phyloP scores from a whole-genome alignment of 2,329 filamentous ascomycete species.

The Phyllosticta paracitricarpa region DNA sequence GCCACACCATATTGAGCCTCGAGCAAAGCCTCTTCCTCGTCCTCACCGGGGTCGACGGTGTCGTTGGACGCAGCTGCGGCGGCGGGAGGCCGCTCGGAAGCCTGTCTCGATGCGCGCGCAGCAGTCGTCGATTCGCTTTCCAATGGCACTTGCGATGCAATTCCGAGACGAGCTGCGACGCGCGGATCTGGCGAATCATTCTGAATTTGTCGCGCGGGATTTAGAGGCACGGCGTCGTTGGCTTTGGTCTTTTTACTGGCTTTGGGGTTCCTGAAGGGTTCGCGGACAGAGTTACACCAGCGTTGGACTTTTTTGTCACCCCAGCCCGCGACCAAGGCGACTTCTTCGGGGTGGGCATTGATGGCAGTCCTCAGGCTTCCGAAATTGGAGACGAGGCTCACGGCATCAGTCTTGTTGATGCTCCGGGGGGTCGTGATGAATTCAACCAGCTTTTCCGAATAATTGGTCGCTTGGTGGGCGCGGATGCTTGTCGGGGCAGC shows the following conservation, averaged over 20 bases:
- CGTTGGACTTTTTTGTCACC: slow-evolving; percentile 87
- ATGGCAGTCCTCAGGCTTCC: slow-evolving; percentile 78
- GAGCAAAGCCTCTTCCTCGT: slow-evolving; percentile 39
- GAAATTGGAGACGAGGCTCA: slow-evolving; percentile 83
- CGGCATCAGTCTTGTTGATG: slow-evolving; percentile 90
- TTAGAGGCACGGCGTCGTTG: slow-evolving; percentile 17
- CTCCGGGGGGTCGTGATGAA: slow-evolving; percentile 85
- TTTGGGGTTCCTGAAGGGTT: slow-evolving; percentile 71
- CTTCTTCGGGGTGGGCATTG: slow-evolving; percentile 78
- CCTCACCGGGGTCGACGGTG: slow-evolving; percentile 23
- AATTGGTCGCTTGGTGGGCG: slow-evolving; percentile 66
- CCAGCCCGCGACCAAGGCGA: slow-evolving; percentile 81
- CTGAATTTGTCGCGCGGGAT: slow-evolving; percentile 19
- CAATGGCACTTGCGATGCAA: slow-evolving; percentile 23
- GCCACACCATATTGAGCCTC: not conserved
- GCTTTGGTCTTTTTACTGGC: slow-evolving; percentile 47
- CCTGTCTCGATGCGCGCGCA: slow-evolving; percentile 20
- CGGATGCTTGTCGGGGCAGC: slow-evolving; percentile 73
- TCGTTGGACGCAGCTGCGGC: not conserved
- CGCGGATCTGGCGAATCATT: slow-evolving; percentile 13
- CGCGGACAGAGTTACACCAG: slow-evolving; percentile 72
- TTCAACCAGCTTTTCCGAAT: slow-evolving; percentile 78
- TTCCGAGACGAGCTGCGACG: slow-evolving; percentile 19
- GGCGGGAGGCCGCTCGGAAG: slow-evolving; percentile 20
- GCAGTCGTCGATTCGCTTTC: slow-evolving; percentile 17